Evolutionary conservation across 2,329 filamentous ascomycete genomes (phyloP), one percentile per base, ranked within the genome.

Genomic region (Ceratocystis alfenasii): DNA sequence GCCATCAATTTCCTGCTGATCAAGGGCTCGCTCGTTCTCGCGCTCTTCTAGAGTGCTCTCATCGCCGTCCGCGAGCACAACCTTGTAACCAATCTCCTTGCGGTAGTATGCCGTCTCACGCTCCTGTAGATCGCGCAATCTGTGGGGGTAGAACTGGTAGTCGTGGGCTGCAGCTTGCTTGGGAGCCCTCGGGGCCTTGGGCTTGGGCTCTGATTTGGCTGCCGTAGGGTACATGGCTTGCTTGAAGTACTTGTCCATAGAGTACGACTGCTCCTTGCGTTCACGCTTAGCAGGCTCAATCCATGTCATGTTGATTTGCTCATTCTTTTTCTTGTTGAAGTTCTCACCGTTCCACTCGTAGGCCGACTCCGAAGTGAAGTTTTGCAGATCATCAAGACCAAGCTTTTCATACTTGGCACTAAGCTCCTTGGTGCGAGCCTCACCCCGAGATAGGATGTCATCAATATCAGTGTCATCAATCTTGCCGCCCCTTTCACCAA

Each of bases 281-380:
- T 99, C 95, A 75, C 94, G 92, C 80, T 99, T 99, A 17, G 93
- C 87, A 1, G 94, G 95, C 72, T 99, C 96, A 78, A 99, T 99
- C 95, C 95, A 99, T 72, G 81, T 92, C 70, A 96, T 83, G 53
- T 45, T 62, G 62, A 90, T 90, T 69, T 96, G 90, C 62, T 95
- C 90, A 75, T 95, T 95, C 78, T 95, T 95, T 73, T 87, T 84
- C 67, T 88, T 89, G 64, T 91, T 89, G 74, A 99, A 99, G 72
- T 93, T 93, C 76, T 97, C 87, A 60, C 94, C 94, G 69, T 99
- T 99, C 95, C 95, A 99, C 74, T 97, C 94, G 72, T 99, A 99
- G 0, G 95, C 92, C 65, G 90, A 96, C 72, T 99, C 94, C 0
- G 93, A 96, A 0, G 88, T 94, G 76, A 99, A 99, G 73, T 97